Evolutionary conservation across 2,329 filamentous ascomycete species (phyloP).

Genomic region (Claviceps maximensis): DNA sequence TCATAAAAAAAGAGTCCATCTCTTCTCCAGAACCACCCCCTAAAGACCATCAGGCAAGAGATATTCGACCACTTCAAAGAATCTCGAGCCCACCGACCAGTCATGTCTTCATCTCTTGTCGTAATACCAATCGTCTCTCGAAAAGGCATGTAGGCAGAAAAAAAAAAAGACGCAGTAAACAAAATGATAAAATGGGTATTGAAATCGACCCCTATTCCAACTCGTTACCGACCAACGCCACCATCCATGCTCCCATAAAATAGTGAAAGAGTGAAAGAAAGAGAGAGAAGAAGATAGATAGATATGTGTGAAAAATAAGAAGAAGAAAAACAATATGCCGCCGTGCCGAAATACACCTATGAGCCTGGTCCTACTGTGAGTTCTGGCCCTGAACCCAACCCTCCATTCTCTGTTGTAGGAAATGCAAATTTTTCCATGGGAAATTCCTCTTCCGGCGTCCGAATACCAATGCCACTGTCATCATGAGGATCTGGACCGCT

Average conservation of each 20-base stretch:
- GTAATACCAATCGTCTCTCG: conserved; percentile 16
- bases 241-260: background rate
- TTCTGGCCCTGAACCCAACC: conserved; percentile 19
- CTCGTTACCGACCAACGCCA: conserved; percentile 7
- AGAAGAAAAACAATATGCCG: background rate
- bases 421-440: conserved; percentile 46
- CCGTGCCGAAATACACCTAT: background rate
- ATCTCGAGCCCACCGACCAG: conserved; percentile 1
- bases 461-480: conserved; percentile 63
- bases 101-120: conserved; percentile 21
- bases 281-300: background rate
- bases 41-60: background rate
- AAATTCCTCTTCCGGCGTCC: conserved; percentile 53
- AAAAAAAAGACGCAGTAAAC: background rate
- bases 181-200: conserved; percentile 6
- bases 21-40: background rate
- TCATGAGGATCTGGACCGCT: conserved; percentile 42
- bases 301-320: too few species aligned
- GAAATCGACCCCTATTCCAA: conserved; percentile 5
- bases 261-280: too few species aligned
- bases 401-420: conserved; percentile 21
- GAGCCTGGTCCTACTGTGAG: conserved; percentile 10
- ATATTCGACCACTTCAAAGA: background rate
- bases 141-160: conserved; percentile 8
- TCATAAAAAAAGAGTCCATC: background rate